These are phyloP conservation scores for Naganishia antarctica DNA, from an alignment of 768 basidiomycete genomes.

Conservation along the genomic window DNA sequence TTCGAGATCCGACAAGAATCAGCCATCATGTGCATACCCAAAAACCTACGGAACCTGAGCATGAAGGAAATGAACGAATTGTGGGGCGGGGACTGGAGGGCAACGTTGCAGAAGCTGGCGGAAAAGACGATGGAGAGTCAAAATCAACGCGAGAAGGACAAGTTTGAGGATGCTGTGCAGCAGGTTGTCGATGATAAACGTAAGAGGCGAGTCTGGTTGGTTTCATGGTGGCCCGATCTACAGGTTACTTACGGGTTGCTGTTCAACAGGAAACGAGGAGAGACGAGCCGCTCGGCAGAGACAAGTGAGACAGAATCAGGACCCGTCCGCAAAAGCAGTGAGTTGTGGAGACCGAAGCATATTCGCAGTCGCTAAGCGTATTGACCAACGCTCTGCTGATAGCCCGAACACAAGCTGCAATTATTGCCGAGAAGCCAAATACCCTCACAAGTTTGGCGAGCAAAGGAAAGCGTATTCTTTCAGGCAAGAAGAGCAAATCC, in stretches of 20 bases:
- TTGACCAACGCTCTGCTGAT: background rate
- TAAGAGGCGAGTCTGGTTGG: constrained; percentile 34
- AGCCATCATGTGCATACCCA: constrained; percentile 46
- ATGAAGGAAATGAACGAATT: constrained; percentile 41
- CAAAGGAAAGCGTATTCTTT: constrained; percentile 8
- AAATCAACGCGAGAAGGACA: constrained; percentile 29
- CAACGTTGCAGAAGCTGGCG: constrained; percentile 37
- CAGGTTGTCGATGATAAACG: constrained; percentile 36
- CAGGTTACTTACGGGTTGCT: too few relatives aligned
- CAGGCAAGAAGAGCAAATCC: constrained; percentile 4
- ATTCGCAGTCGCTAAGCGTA: too few relatives aligned
- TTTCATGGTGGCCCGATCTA: too few relatives aligned
- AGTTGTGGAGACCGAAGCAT: background rate
- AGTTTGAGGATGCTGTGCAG: constrained; percentile 30
- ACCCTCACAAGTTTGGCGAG: background rate
- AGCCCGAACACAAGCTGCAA: background rate
- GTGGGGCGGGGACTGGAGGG: constrained; percentile 45
- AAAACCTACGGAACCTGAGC: constrained; percentile 40
- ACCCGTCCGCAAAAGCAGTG: constrained; percentile 16
- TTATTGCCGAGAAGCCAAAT: background rate
- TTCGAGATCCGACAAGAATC: constrained; percentile 45
- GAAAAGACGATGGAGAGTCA: constrained; percentile 33
- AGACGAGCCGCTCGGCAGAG: constrained; percentile 4
- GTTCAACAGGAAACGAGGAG: background rate
- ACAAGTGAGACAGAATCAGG: constrained; percentile 17